A percentile compares a stretch with the other conserved stretches of the same genome.
Conservation (phyloP, 2,329 filamentous ascomycete species). For the Scedosporium aurantiacum region DNA sequence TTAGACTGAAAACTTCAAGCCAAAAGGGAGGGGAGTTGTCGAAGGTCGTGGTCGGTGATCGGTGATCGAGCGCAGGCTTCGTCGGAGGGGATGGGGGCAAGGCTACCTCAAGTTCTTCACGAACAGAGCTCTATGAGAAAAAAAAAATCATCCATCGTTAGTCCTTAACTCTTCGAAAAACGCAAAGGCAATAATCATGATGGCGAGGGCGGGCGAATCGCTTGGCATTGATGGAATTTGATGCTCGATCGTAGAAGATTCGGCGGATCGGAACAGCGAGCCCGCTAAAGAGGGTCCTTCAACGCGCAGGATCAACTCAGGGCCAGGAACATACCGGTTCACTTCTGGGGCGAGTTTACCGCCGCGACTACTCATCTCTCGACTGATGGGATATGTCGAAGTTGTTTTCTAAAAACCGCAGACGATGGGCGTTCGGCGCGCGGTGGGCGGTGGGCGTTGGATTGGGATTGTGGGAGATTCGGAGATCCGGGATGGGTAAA, state of each 20-base stretch:
- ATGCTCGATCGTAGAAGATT: not conserved
- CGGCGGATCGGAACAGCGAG: conserved; percentile 3
- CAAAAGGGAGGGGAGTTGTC: not conserved
- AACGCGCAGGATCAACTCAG: not conserved
- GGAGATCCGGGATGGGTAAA: conserved; percentile 2
- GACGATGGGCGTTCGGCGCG: conserved; percentile 6
- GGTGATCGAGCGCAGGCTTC: not conserved
- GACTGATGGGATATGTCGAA: conserved; percentile 26
- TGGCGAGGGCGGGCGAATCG: not conserved
- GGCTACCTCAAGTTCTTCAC: conserved; percentile 96
- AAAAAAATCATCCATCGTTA: not conserved
- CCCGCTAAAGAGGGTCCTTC: not conserved
- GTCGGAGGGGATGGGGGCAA: conserved; percentile 1
- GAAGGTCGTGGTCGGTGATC: not conserved
- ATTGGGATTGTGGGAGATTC: not conserved
- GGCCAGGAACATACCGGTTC: conserved; percentile 62
- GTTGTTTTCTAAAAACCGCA: conserved; percentile 13
- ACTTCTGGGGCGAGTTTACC: conserved; percentile 98
- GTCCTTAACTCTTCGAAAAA: not conserved
- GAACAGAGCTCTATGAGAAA: conserved; percentile 76
- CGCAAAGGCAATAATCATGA: not conserved
- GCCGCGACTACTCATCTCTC: conserved; percentile 94
- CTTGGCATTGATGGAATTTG: not conserved
- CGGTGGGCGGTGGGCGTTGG: not conserved
- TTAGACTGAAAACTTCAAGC: not conserved